phyloP scores from a whole-genome alignment of 139 green algal species.

The Auxenochlorella pyrenoidosa region DNA sequence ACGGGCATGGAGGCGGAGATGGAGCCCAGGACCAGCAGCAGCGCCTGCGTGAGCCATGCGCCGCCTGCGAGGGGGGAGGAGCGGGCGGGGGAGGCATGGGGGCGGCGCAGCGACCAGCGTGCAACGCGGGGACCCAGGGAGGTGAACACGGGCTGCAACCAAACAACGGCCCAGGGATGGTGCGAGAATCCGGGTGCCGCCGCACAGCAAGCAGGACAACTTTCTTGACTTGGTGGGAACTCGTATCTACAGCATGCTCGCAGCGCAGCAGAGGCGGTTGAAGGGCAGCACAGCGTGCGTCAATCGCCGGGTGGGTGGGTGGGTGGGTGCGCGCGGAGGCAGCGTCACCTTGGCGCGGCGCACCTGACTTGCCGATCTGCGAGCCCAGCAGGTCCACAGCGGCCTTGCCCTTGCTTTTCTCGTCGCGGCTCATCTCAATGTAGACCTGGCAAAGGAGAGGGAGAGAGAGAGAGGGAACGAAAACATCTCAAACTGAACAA shows the following conservation, averaged over 20 bases:
- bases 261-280: no score
- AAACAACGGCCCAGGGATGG: no score
- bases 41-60: slow-evolving; percentile 65
- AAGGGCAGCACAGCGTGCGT: no score
- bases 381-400: slow-evolving; percentile 87
- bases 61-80: not conserved
- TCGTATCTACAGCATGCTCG: no score
- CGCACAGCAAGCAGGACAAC: no score
- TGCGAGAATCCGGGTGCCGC: no score
- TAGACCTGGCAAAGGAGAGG: slow-evolving; percentile 67
- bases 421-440: slow-evolving; percentile 86
- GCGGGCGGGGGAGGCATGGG: no score
- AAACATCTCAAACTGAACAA: not conserved
- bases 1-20: slow-evolving; percentile 67
- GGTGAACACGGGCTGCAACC: not conserved
- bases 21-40: slow-evolving; percentile 68
- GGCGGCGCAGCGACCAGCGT: not conserved
- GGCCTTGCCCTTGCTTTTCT: slow-evolving; percentile 86
- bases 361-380: slow-evolving; percentile 83
- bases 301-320: no score
- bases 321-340: not conserved
- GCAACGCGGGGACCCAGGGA: not conserved
- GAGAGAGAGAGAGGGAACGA: not conserved
- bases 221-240: no score
- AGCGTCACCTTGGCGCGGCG: not conserved